These are phyloP conservation scores for Mortierella sp. DNA, from an alignment of 371 early-diverging fungal genomes.

Conservation along the genomic window DNA sequence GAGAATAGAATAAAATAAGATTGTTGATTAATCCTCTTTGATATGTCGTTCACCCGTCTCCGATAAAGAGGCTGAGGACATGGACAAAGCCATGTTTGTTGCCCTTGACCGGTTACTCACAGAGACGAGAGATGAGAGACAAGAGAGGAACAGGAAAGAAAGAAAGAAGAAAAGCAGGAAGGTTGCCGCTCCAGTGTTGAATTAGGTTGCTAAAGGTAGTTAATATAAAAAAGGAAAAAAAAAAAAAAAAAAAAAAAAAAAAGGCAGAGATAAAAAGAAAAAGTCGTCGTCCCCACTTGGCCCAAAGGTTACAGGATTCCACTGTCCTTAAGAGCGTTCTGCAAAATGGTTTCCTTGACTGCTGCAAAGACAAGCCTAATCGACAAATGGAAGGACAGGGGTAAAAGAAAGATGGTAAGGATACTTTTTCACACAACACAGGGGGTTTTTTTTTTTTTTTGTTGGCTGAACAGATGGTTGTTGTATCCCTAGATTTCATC, in stretches of 20 bases:
- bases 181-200: not conserved
- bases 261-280: not conserved
- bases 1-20: not conserved
- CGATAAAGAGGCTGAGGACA: no score
- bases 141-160: not conserved
- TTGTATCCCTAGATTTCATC: no score
- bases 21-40: not conserved
- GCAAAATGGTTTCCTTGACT: conserved; percentile 81
- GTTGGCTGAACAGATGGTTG: no score
- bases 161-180: not conserved
- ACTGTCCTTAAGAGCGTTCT: conserved; percentile 74
- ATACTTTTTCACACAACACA: not conserved
- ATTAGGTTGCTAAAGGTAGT: not conserved
- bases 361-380: conserved; percentile 77
- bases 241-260: not conserved
- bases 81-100: not conserved
- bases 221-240: conserved; percentile 8
- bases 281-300: conserved; percentile 2
- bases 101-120: no score
- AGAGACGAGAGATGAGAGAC: conserved; percentile 8
- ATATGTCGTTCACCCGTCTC: no score
- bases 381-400: conserved; percentile 6
- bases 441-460: not conserved
- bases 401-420: not conserved
- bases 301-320: conserved; percentile 64